Percentiles rank a stretch among this genome's conserved stretches.
Evolutionary conservation across 352 stramenopile genomes (phyloP).

Genomic region (Globisporangium takayamanum): DNA sequence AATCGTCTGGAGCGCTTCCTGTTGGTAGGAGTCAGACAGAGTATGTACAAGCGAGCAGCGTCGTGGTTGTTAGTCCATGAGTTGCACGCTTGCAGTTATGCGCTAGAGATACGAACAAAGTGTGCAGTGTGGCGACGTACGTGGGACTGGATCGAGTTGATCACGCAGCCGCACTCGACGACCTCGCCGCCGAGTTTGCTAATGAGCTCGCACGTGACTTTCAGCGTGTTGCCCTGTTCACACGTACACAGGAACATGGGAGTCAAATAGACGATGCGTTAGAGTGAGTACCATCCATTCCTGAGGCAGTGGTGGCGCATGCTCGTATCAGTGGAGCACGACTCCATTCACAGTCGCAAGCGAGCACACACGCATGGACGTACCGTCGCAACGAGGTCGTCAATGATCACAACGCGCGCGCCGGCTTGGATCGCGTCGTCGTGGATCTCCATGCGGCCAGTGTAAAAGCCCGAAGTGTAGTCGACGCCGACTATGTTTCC

Average conservation of each 20-base stretch:
- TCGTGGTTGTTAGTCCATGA: not conserved
- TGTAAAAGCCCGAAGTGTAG: conserved; percentile 72
- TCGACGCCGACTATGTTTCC: conserved; percentile 74
- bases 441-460: conserved; percentile 73
- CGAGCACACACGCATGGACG: conserved; percentile 1
- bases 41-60: too few species aligned
- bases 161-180: conserved; percentile 76
- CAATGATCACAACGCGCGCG: conserved; percentile 68
- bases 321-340: too few species aligned
- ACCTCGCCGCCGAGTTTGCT: conserved; percentile 59
- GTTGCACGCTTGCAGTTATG: not conserved
- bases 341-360: too few species aligned
- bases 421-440: conserved; percentile 68
- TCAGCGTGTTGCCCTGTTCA: conserved; percentile 64
- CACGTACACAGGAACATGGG: not conserved
- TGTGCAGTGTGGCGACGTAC: conserved; percentile 14
- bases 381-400: conserved; percentile 76
- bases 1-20: conserved; percentile 46
- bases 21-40: not conserved
- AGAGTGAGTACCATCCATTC: too few species aligned
- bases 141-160: conserved; percentile 48
- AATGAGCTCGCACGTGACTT: conserved; percentile 75
- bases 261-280: too few species aligned
- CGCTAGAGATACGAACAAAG: not conserved
- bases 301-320: too few species aligned